Percentiles rank a stretch among this genome's conserved stretches.
phyloP scores from a whole-genome alignment of 2,329 filamentous ascomycete species.

The Paracamarosporium sp. region DNA sequence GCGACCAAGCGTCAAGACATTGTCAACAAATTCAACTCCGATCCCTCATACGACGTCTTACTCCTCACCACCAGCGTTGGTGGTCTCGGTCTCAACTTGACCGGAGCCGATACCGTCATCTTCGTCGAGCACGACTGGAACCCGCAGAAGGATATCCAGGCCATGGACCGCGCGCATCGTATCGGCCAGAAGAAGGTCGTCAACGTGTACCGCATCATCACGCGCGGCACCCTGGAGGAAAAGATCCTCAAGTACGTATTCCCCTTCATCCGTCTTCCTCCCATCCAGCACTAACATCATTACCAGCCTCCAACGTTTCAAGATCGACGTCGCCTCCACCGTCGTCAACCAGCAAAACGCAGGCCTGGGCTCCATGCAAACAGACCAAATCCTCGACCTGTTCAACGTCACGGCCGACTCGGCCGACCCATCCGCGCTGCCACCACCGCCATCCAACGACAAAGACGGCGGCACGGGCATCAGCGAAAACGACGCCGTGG shows the following conservation, averaged over 20 bases:
- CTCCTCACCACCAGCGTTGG: conserved; percentile 95
- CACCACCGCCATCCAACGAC: conserved; percentile 61
- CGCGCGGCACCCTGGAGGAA: conserved; percentile 93
- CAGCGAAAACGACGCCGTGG: conserved; percentile 79
- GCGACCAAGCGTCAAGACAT: conserved; percentile 95
- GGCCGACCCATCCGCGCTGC: conserved; percentile 65
- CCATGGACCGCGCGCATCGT: conserved; percentile 97
- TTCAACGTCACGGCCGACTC: conserved; percentile 73
- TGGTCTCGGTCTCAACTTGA: conserved; percentile 91
- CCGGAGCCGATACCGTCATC: conserved; percentile 96
- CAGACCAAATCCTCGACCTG: conserved; percentile 94
- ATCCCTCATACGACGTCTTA: conserved; percentile 93
- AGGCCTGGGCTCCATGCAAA: conserved; percentile 94
- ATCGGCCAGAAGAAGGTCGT: conserved; percentile 99
- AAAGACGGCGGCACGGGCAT: conserved; percentile 72
- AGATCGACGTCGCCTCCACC: conserved; percentile 97
- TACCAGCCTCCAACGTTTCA: conserved; percentile 90
- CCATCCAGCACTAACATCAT: conserved; percentile 15
- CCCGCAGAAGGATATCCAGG: conserved; percentile 96
- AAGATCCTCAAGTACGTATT: conserved; percentile 82
- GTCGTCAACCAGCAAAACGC: conserved; percentile 99
- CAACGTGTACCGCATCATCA: conserved; percentile 97
- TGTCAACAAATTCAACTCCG: conserved; percentile 98
- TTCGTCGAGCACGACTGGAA: conserved; percentile 99
- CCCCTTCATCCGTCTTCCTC: neutral